phyloP scores from a whole-genome alignment of 441 rosid genomes.

The Populus hybrid region DNA sequence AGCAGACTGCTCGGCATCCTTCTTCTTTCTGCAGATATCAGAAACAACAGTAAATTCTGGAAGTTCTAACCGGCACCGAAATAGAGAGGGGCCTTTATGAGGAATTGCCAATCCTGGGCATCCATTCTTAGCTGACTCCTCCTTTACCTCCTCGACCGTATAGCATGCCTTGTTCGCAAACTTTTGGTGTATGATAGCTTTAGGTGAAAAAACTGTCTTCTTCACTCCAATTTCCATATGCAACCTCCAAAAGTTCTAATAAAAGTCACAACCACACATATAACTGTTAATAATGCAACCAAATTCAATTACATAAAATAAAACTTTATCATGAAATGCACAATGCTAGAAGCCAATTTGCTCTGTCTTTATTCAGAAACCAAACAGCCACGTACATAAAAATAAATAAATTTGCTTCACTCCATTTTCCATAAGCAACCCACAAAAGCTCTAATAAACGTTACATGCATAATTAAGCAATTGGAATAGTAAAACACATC shows the following conservation, averaged over 20 bases:
- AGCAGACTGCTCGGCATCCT: constrained; percentile 93
- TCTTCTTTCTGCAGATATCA: constrained; percentile 61
- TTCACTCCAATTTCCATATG: constrained; percentile 28
- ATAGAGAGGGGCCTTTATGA: constrained; percentile 73
- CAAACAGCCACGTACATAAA: background rate
- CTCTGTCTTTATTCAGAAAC: background rate
- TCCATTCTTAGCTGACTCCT: constrained; percentile 52
- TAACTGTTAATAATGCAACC: background rate
- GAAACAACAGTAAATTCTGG: constrained; percentile 69
- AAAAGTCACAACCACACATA: background rate
- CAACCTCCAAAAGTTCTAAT: background rate
- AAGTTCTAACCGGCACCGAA: constrained; percentile 75
- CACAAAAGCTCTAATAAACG: too few species aligned
- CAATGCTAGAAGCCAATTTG: background rate
- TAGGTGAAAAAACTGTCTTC: constrained; percentile 56
- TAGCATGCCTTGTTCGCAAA: constrained; percentile 70
- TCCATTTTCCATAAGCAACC: too few species aligned
- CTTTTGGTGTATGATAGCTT: constrained; percentile 67
- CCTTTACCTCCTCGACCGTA: constrained; percentile 68
- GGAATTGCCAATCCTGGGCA: constrained; percentile 83
- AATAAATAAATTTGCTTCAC: too few species aligned
- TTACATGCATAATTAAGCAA: background rate
- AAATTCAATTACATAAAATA: background rate
- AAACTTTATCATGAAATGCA: background rate
- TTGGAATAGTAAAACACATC: background rate